Conservation (phyloP, 2,329 filamentous ascomycete genomes). For the Stagonosporopsis cucurbitacearum region DNA sequence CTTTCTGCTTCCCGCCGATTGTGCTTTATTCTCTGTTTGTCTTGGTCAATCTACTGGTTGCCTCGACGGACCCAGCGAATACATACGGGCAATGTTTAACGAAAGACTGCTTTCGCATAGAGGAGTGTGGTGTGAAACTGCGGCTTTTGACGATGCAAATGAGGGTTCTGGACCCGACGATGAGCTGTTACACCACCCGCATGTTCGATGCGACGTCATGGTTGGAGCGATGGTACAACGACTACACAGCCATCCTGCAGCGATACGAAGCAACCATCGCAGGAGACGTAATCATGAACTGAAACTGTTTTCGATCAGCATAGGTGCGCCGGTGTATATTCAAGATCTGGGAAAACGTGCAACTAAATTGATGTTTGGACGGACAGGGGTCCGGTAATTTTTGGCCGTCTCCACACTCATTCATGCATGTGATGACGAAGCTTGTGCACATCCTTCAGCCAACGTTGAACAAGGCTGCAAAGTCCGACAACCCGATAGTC, state of each 20-base stretch:
- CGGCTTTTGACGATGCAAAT: constrained; percentile 22
- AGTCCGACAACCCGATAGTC: constrained; percentile 1
- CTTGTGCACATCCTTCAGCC: neutral
- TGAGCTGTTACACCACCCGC: constrained; percentile 37
- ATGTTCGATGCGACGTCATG: constrained; percentile 37
- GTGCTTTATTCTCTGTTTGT: constrained; percentile 35
- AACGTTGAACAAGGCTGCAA: neutral
- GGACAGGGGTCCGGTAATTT: constrained; percentile 8
- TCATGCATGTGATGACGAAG: neutral
- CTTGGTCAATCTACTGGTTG: constrained; percentile 32
- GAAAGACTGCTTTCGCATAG: constrained; percentile 28
- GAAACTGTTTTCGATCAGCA: neutral
- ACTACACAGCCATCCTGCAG: constrained; percentile 31
- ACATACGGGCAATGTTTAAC: constrained; percentile 32
- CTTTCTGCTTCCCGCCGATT: constrained; percentile 34
- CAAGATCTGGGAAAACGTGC: neutral
- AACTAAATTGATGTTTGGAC: neutral
- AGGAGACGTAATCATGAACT: constrained; percentile 6
- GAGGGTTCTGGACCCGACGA: constrained; percentile 29
- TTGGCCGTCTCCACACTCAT: constrained; percentile 10
- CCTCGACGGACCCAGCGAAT: constrained; percentile 31
- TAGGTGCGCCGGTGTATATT: neutral
- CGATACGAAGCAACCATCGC: constrained; percentile 31
- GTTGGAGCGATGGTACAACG: constrained; percentile 36
- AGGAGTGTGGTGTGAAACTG: constrained; percentile 29